phyloP scores from a whole-genome alignment of 768 basidiomycete genomes.

The Macrolepiota fuliginosa region DNA sequence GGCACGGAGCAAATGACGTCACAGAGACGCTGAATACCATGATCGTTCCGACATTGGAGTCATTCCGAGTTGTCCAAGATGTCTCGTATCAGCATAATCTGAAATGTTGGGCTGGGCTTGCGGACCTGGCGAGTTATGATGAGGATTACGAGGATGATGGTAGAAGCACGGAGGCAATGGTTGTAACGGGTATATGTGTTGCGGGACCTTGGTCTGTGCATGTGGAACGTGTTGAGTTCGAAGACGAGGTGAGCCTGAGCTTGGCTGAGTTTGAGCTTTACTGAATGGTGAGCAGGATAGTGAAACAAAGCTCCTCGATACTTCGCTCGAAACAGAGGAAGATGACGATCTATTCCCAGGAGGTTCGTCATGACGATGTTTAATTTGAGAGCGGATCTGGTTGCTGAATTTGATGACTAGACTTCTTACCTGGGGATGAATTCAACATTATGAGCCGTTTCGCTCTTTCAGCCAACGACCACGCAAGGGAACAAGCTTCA shows the following conservation, averaged over 20 bases:
- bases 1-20: slow-evolving; percentile 27
- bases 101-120: slow-evolving; percentile 40
- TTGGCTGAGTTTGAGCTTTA: too few species aligned
- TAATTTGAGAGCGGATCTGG: background rate
- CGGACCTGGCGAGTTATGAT: slow-evolving; percentile 55
- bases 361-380: slow-evolving; percentile 29
- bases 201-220: too few species aligned
- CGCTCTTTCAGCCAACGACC: slow-evolving; percentile 36
- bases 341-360: slow-evolving; percentile 42
- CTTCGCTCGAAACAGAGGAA: slow-evolving; percentile 44
- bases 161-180: slow-evolving; percentile 53
- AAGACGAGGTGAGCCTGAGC: slow-evolving; percentile 39
- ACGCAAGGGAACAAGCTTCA: slow-evolving; percentile 29
- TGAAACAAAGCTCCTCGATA: slow-evolving; percentile 47
- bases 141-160: slow-evolving; percentile 49
- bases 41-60: slow-evolving; percentile 60
- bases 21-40: slow-evolving; percentile 71
- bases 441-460: slow-evolving; percentile 56
- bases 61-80: slow-evolving; percentile 53
- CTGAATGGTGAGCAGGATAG: slow-evolving; percentile 33
- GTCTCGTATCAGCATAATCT: slow-evolving; percentile 51
- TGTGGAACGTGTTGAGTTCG: too few species aligned
- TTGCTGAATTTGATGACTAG: slow-evolving; percentile 28
- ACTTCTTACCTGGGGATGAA: slow-evolving; percentile 64
- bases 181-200: too few species aligned